A percentile compares a stretch with the other conserved stretches of the same genome.
Evolutionary conservation across 2,329 filamentous ascomycete genomes (phyloP).

Genomic region (Phaeosphaeriaceae sp.): DNA sequence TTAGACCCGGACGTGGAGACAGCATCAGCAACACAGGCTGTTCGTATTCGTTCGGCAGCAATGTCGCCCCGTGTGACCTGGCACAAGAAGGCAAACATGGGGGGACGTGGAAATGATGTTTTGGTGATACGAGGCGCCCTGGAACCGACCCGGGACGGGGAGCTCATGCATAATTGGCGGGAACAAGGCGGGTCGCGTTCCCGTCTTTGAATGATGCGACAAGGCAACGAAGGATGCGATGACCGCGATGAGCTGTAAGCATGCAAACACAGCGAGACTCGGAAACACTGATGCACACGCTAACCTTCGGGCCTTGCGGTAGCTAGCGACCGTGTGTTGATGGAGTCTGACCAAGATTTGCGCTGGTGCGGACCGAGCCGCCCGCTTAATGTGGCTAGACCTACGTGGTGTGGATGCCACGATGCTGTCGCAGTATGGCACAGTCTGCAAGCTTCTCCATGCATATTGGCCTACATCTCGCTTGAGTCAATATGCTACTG

Average conservation of each 20-base stretch:
- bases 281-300: background rate
- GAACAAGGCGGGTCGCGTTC: background rate
- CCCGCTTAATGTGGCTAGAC: background rate
- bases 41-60: background rate
- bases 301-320: background rate
- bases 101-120: background rate
- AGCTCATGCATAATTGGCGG: background rate
- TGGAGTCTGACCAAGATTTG: slow-evolving; percentile 1
- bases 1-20: slow-evolving; percentile 5
- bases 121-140: slow-evolving; percentile 1
- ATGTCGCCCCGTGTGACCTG: slow-evolving; percentile 4
- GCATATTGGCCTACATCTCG: background rate
- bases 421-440: background rate
- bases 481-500: background rate
- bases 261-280: background rate
- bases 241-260: background rate
- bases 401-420: background rate
- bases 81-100: background rate
- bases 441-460: background rate
- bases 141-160: background rate
- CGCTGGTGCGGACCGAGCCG: background rate
- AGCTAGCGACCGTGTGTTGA: background rate
- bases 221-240: background rate
- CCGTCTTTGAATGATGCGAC: background rate
- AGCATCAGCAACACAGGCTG: slow-evolving; percentile 1